Conservation (phyloP, 352 stramenopile genomes). For the Thalassiosira hispida region DNA sequence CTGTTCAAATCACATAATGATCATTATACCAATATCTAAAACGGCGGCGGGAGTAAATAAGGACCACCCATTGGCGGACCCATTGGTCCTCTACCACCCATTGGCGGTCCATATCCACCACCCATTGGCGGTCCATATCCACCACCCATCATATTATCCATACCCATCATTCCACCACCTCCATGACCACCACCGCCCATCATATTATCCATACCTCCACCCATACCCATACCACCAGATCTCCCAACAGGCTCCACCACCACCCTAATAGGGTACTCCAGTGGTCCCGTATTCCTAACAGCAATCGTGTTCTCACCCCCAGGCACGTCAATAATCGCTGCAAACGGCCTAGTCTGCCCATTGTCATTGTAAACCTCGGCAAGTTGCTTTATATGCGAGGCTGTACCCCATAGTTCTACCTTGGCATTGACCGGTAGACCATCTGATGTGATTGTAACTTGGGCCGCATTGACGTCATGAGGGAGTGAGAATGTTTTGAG, state of each 20-base stretch:
- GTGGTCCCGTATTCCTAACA: constrained; percentile 51
- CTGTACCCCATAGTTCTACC: constrained; percentile 56
- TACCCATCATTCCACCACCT: too few relatives aligned
- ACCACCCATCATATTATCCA: too few relatives aligned
- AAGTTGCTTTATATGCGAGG: constrained; percentile 48
- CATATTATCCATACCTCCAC: too few relatives aligned
- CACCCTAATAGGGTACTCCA: constrained; percentile 58
- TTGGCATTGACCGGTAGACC: constrained; percentile 56
- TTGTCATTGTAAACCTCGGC: constrained; percentile 66
- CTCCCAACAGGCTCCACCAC: constrained; percentile 42
- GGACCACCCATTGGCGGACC: too few relatives aligned
- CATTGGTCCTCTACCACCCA: too few relatives aligned
- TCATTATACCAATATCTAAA: too few relatives aligned
- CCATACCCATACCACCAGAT: constrained; percentile 36
- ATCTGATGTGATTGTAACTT: constrained; percentile 49
- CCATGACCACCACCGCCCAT: too few relatives aligned
- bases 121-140: too few relatives aligned
- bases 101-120: too few relatives aligned
- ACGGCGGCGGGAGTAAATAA: too few relatives aligned
- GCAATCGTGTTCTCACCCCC: constrained; percentile 54
- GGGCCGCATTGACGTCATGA: constrained; percentile 43
- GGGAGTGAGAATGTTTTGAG: constrained; percentile 42
- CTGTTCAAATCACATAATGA: too few relatives aligned
- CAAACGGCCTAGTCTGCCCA: constrained; percentile 45
- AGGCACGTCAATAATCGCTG: constrained; percentile 49